Percentiles rank a stretch among this genome's conserved stretches.
phyloP scores from a whole-genome alignment of 2,329 filamentous ascomycete species.

The Fonsecaea pugnacius region DNA sequence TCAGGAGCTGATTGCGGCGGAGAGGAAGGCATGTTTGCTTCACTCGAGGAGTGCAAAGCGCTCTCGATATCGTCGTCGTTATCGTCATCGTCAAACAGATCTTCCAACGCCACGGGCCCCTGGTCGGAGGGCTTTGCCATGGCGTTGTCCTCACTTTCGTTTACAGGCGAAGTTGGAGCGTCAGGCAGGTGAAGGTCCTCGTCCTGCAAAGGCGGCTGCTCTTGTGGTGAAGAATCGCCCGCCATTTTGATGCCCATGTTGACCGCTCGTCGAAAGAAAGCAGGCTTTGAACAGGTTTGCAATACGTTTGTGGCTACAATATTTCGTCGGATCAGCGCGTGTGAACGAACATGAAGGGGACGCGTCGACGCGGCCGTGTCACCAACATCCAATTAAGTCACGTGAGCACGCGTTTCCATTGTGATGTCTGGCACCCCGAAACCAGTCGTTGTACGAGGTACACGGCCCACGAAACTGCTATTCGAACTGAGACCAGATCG shows the following conservation, averaged over 20 bases:
- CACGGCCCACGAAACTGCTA: too few species aligned
- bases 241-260: conserved; percentile 38
- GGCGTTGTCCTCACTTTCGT: conserved; percentile 30
- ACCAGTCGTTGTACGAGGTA: too few species aligned
- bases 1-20: conserved; percentile 43
- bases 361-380: not conserved
- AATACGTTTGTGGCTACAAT: not conserved
- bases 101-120: conserved; percentile 55
- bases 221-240: conserved; percentile 37
- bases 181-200: conserved; percentile 36
- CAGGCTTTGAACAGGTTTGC: too few species aligned
- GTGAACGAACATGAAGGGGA: not conserved
- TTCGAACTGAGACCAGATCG: not conserved
- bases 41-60: conserved; percentile 60
- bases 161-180: conserved; percentile 28
- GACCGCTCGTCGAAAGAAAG: not conserved
- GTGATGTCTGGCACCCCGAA: too few species aligned
- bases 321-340: not conserved
- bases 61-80: conserved; percentile 58
- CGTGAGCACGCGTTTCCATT: not conserved
- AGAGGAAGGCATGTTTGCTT: conserved; percentile 43
- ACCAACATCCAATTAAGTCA: not conserved
- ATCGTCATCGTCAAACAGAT: conserved; percentile 54
- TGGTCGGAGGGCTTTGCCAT: conserved; percentile 22
- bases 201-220: conserved; percentile 17